Percentiles rank a stretch among this genome's conserved stretches.
Conservation (phyloP, 495 filamentous ascomycete species). For the Venustampulla echinocandica region DNA sequence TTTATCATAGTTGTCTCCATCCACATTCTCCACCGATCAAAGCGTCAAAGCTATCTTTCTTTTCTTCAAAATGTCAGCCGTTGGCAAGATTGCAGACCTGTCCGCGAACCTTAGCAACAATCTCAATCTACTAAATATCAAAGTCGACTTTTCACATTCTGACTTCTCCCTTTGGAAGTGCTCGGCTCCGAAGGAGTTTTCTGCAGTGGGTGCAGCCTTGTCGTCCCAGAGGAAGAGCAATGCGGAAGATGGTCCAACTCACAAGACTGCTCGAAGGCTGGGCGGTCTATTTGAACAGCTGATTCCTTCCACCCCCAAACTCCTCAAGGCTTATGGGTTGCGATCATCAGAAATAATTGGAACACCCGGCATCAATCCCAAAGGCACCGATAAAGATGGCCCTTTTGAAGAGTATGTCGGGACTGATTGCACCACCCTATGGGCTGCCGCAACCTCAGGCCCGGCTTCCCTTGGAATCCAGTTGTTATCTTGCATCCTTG, state of each 20-base stretch:
- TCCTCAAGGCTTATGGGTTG: constrained; percentile 21
- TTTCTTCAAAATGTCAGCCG: too few relatives aligned
- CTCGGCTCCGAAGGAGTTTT: constrained; percentile 27
- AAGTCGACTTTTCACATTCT: too few relatives aligned
- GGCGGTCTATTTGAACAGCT: constrained; percentile 20
- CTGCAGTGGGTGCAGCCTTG: constrained; percentile 17
- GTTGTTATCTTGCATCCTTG: constrained; percentile 30
- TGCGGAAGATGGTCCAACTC: constrained; percentile 24
- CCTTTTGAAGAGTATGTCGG: constrained; percentile 24
- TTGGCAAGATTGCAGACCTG: too few relatives aligned
- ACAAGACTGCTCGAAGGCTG: constrained; percentile 24
- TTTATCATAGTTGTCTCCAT: too few relatives aligned
- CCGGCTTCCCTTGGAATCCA: constrained; percentile 21
- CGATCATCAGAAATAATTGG: constrained; percentile 22
- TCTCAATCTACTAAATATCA: too few relatives aligned
- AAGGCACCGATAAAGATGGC: constrained; percentile 4
- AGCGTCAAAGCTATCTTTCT: too few relatives aligned
- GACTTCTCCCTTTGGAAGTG: constrained; percentile 28
- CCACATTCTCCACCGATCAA: too few relatives aligned
- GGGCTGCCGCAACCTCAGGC: constrained; percentile 31
- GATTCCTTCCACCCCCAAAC: constrained; percentile 15
- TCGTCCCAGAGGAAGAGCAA: constrained; percentile 15
- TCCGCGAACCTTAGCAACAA: too few relatives aligned
- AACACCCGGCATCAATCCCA: constrained; percentile 9
- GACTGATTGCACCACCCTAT: constrained; percentile 24